Evolutionary conservation across 129 eudicot genomes (phyloP), one percentile per base, ranked within the genome.

Genomic region (Apium graveolens): DNA sequence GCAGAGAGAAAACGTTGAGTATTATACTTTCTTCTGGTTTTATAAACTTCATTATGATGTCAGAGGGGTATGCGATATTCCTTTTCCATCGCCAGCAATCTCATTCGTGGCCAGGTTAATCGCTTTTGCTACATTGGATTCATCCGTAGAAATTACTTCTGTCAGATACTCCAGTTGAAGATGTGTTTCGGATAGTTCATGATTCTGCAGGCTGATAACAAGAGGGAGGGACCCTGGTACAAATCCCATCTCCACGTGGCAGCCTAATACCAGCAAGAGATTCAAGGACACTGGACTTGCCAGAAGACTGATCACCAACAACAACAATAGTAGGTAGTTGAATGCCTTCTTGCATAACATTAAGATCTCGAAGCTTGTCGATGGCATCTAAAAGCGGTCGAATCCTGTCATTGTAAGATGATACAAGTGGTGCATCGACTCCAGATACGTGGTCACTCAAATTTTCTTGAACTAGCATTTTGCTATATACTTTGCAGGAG

Each of bases 231-330:
- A n/a, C 86, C 76, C 88, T 66, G 11, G 90, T 84, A 76, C 88
- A 87, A 17, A 87, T 82, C 0, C 78, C 86, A 77, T 87, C 86
- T 5, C 88, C 88, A 11, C 90, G 81, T 7, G 88, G 88, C 49
- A 87, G 35, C 70, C 87, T 80, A 17, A 87, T 87, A 16, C 85
- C 88, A 51, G 88, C 86, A 0, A 87, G 84, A 3, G 91, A 87
- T 66, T 87, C 91, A 2, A 87, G 34, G 17, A 84, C 85, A 44
- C 88, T 83, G 0, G 86, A 82, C 78, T 87, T 87, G 10, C 86
- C 91, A 12, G 91, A 84, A 39, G 88, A 87, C 62, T 87, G 88
- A 39, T 87, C 91, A 1, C 91, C 88, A 6, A 87, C 83, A 9
- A 87, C 88, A 2, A 85, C 91, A 29, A 87, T 85, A 49, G 86